Evolutionary conservation across 176 grass and related monocot species (phyloP), one percentile per base, ranked within the genome.

Genomic region (Oryza coarctata): DNA sequence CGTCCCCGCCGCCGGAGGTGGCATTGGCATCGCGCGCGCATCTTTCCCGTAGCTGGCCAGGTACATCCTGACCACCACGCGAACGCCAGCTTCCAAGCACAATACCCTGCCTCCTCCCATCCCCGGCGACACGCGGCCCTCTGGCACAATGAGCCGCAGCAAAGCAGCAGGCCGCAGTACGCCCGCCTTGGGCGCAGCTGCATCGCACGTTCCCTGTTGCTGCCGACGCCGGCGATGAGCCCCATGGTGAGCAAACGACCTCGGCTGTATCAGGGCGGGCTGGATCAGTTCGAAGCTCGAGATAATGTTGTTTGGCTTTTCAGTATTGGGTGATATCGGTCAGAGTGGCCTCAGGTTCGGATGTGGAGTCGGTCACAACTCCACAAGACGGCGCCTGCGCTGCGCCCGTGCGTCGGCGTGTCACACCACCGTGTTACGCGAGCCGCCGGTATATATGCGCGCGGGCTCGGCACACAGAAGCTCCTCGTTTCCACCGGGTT

Each of bases 131-230:
- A 41, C 8, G 63, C 76, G 76, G 18, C 30, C 77, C 41, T n/a
- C n/a, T 35, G 63, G 64, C 77, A 80, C 63, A 29, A 18, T 30
- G 64, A 68, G 63, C 40, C 3, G 6, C 63, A 68, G 64, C 77
- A 80, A 0, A 68, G 64, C 12, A 80, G 64, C 20, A 80, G 8
- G 7, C 49, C 18, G 18, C 27, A 25, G 39, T 3, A 55, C 26
- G 0, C 61, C 27, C 26, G 18, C 7, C 62, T 9, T 36, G 68
- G 10, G 3, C 28, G 72, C 4, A 11, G 52, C n/a, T 68, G 41
- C 64, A 55, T 34, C 17, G 64, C 43, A 11, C 32, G 30, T 29
- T 18, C 3, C 5, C 34, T 33, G 6, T 32, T 17, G 63, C 7
- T 5, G 77, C 1, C 18, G 4, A 18, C 33, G 30, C 13, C 4